Percentiles rank a stretch among this genome's conserved stretches.
Conservation (phyloP, 1,284 basidiomycete species). For the Puccinia brachypodii region DNA sequence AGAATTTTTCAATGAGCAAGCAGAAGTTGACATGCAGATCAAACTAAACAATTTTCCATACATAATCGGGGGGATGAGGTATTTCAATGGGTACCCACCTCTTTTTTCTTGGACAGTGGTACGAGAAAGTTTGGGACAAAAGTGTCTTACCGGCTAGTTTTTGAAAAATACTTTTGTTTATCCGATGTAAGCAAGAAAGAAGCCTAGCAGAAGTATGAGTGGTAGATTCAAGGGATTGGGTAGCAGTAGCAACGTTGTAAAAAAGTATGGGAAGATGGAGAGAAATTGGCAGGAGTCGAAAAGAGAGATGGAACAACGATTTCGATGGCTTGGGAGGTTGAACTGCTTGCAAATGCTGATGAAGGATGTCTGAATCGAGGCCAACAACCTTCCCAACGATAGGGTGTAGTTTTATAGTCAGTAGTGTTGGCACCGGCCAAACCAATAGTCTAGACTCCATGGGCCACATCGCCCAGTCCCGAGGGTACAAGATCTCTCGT, state of each 20-base stretch:
- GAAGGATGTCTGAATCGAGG: background rate
- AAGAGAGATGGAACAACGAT: no score
- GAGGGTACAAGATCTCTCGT: conserved; percentile 6
- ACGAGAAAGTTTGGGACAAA: conserved; percentile 1
- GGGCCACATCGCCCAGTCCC: background rate
- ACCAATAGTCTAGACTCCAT: background rate
- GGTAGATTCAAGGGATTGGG: conserved; percentile 5
- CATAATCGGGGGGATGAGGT: background rate
- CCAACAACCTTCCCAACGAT: conserved; percentile 11
- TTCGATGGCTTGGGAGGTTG: background rate
- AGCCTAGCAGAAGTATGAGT: background rate
- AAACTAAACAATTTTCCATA: conserved; percentile 6
- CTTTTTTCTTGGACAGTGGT: background rate
- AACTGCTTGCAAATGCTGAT: background rate
- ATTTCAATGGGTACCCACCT: conserved; percentile 22
- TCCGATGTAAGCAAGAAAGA: conserved; percentile 14
- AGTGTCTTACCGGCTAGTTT: conserved; percentile 7
- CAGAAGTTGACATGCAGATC: conserved; percentile 6
- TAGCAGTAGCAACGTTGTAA: background rate
- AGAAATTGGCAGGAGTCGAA: no score
- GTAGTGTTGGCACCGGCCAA: background rate
- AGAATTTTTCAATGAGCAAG: conserved; percentile 9
- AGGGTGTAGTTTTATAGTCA: background rate
- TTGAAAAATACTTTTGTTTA: conserved; percentile 9
- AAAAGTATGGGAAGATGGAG: background rate